Percentiles rank a stretch among this genome's conserved stretches.
Evolutionary conservation across 768 basidiomycete species (phyloP).

Genomic region (Lactarius deliciosus): DNA sequence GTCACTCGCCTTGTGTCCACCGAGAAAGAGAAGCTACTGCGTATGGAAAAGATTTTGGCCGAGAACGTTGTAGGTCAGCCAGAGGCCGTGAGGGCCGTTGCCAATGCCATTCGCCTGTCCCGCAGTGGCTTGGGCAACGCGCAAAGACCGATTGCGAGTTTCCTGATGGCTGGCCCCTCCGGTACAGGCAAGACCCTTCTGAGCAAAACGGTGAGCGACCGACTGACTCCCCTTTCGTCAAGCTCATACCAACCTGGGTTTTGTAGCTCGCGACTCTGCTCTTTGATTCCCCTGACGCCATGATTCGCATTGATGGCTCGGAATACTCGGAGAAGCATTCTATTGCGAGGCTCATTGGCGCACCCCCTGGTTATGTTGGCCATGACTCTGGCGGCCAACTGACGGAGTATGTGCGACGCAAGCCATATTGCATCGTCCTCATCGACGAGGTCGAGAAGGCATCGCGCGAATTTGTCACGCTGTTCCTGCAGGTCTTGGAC

Average conservation of each 20-base stretch:
- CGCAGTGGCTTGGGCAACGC: slow-evolving; percentile 92
- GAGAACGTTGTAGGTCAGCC: slow-evolving; percentile 84
- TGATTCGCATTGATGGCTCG: slow-evolving; percentile 90
- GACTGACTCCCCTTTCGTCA: slow-evolving; percentile 1
- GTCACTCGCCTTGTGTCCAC: slow-evolving; percentile 84
- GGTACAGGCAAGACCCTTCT: slow-evolving; percentile 91
- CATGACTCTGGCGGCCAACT: slow-evolving; percentile 88
- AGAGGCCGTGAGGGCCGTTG: slow-evolving; percentile 88
- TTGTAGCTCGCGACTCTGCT: slow-evolving; percentile 78
- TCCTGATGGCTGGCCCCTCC: slow-evolving; percentile 89
- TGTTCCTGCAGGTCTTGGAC: slow-evolving; percentile 84
- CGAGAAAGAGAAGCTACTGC: slow-evolving; percentile 84
- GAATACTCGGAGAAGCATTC: slow-evolving; percentile 89
- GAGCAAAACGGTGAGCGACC: slow-evolving; percentile 73
- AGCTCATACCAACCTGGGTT: slow-evolving; percentile 23
- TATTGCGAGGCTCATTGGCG: slow-evolving; percentile 65
- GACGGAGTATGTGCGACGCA: slow-evolving; percentile 89
- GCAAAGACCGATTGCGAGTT: slow-evolving; percentile 85
- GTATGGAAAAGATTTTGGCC: slow-evolving; percentile 82
- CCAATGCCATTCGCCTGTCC: slow-evolving; percentile 90
- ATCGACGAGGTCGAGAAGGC: slow-evolving; percentile 94
- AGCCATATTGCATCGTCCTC: slow-evolving; percentile 84
- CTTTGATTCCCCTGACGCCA: slow-evolving; percentile 88
- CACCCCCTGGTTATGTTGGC: slow-evolving; percentile 90
- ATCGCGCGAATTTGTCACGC: slow-evolving; percentile 62